phyloP scores from a whole-genome alignment of 768 basidiomycete species.

The Phallus indusiatus region DNA sequence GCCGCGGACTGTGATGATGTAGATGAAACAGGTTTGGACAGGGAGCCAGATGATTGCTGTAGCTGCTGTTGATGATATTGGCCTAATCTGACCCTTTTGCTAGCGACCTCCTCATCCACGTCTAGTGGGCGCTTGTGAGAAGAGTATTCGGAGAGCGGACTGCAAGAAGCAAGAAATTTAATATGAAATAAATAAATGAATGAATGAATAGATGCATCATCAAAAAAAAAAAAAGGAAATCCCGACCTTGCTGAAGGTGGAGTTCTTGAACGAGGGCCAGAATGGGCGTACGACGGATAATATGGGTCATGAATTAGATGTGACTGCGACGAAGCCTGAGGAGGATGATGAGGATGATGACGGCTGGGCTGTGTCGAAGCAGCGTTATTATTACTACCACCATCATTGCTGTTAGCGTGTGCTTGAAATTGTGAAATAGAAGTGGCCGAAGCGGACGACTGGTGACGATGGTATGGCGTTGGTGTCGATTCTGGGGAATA shows the following conservation, averaged over 20 bases:
- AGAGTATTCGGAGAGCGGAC: neutral
- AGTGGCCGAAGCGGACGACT: neutral
- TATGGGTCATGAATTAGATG: neutral
- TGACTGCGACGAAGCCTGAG: conserved; percentile 14
- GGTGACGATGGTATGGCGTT: neutral
- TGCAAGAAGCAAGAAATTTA: neutral
- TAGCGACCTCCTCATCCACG: neutral
- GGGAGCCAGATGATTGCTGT: neutral
- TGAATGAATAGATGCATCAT: neutral
- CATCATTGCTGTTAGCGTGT: too few relatives aligned
- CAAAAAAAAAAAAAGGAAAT: neutral
- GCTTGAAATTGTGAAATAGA: neutral
- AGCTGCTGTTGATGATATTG: neutral
- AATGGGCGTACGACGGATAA: neutral
- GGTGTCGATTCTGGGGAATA: neutral
- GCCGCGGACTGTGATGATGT: neutral
- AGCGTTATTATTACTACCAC: neutral
- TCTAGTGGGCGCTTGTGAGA: neutral
- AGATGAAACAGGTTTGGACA: neutral
- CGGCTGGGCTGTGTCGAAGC: conserved; percentile 23
- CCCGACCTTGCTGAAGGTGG: neutral
- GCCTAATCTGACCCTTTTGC: neutral
- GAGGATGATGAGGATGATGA: conserved; percentile 30
- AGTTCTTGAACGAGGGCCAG: neutral
- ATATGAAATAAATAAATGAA: neutral